Base-by-base conservation (phyloP, 768 basidiomycete species). In the Trametes coccinea region DNA sequence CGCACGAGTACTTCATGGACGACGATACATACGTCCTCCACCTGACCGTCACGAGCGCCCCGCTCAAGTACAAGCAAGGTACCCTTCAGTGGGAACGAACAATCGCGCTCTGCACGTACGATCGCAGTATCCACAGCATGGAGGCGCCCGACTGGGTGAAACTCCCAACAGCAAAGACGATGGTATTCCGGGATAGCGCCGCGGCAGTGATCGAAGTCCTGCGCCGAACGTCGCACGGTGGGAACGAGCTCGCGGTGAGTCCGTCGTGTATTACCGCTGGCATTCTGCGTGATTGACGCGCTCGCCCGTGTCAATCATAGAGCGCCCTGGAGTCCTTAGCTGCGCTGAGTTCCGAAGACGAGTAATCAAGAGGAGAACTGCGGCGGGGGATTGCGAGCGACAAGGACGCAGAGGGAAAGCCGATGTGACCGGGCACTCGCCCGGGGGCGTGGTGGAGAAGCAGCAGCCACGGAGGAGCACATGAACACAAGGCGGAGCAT, bases 11-110 rank as follows among this genome's bases (percentile, higher is more conserved):
- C 46, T 66, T 60, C 55, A 8, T 39, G 49, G 60, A 63, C 40
- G 49, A 43, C 41, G 62, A 63, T 52, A 63, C 53, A 37, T 63
- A 46, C 57, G 34, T 63, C n/a, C 52, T 66, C 16, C 62, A 61
- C 44, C 46, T 66, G 48, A 63, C 62, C 29, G 40, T 60, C 34
- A 30, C 29, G 33, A 34, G 50, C 34, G 48, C 44, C 8, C 10
- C 34, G 9, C 58, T n/a, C 40, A 13, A 6, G 31, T 13, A 30
- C 40, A 43, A 45, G 39, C 37, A 48, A 31, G 48, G 40, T 17
- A 22, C 9, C n/a, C 9, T 56, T 34, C 50, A 62, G 58, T 49
- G 58, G 30, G 27, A 44, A 16, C 27, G 49, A 37, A 45, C 45
- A 13, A 31, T 63, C 17, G 56, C 58, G 31, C 56, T 66, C 44